Base-by-base conservation (phyloP, 805 yeast species). In the Brettanomyces nanus region DNA sequence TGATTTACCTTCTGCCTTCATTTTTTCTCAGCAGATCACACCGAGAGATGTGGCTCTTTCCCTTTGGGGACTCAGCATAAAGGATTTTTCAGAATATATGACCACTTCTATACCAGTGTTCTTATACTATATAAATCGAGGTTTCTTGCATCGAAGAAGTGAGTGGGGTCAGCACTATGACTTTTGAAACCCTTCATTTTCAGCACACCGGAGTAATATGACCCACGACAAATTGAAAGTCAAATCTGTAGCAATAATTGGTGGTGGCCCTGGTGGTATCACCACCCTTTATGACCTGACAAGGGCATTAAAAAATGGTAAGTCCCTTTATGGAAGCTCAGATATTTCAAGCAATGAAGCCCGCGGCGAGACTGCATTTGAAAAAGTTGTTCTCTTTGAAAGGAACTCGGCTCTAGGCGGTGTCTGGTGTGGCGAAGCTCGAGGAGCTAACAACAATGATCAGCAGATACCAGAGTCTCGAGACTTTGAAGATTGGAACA, bases 231-330 rank as follows among this genome's bases (percentile, higher is more conserved):
- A 13, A 6, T 21, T 21, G 15, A 22, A 18, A 21, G 35, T 45
- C 6, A 35, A 39, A 13, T 35, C 47, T 2, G 53, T 64, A 3
- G 69, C 66, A 4, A 53, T 64, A 17, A 54, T 64, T 15, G 69
- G 68, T 6, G 67, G 62, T 5, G 69, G 69, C 3, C 66, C 65
- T 3, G 62, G 66, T 2, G 68, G 69, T 3, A 49, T 62, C 3
- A 62, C 67, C 0, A 26, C 62, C 5, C 36, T 62, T 6, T 52
- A 53, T 31, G 69, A 63, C 37, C 44, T 63, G 3, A 41, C 54
- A 0, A 52, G 56, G 37, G 56, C 61, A 4, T 42, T 43, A 6
- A 41, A 42, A 10, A 56, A 56, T 28, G 59, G 62, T 2, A 35
- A 35, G 25, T 35, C 37, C 22, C 19, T 35, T 4, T 35, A 20